Evolutionary conservation across 306 rosid genomes (phyloP).

Genomic region (Lupinus albus): DNA sequence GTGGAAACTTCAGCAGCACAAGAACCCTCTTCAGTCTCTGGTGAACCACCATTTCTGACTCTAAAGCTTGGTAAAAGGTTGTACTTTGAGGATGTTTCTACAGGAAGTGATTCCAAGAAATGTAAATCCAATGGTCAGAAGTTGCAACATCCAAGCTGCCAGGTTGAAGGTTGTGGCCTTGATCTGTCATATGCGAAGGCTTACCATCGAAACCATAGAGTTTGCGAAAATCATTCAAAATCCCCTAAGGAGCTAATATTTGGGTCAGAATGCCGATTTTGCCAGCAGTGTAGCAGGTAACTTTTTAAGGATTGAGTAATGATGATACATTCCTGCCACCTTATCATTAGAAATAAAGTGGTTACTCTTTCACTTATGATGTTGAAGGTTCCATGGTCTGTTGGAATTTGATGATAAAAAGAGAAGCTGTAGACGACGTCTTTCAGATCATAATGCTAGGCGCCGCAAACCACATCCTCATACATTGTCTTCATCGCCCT

Average conservation of each 20-base stretch:
- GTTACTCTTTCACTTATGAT: constrained; percentile 37
- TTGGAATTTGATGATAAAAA: constrained; percentile 86
- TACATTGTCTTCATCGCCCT: constrained; percentile 61
- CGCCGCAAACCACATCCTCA: constrained; percentile 86
- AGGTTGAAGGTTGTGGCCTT: constrained; percentile 87
- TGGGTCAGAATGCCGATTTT: constrained; percentile 80
- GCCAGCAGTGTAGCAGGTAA: constrained; percentile 99
- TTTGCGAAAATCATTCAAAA: constrained; percentile 84
- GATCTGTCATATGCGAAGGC: constrained; percentile 79
- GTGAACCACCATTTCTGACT: constrained; percentile 81
- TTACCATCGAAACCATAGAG: constrained; percentile 89
- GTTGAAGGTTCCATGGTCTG: constrained; percentile 81
- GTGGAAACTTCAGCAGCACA: constrained; percentile 50
- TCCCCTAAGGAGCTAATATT: constrained; percentile 72
- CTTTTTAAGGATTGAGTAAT: constrained; percentile 26
- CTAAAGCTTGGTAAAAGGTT: constrained; percentile 86
- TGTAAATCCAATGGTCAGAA: constrained; percentile 50
- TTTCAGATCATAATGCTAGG: constrained; percentile 94
- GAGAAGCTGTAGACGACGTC: constrained; percentile 96
- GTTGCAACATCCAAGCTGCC: constrained; percentile 58
- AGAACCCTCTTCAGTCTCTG: constrained; percentile 63
- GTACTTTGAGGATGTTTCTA: constrained; percentile 71
- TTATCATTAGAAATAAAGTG: constrained; percentile 2
- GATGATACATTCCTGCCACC: constrained; percentile 14
- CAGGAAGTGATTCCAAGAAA: constrained; percentile 60